Evolutionary conservation across 2,329 filamentous ascomycete genomes (phyloP).

Genomic region (Alternaria sp.): DNA sequence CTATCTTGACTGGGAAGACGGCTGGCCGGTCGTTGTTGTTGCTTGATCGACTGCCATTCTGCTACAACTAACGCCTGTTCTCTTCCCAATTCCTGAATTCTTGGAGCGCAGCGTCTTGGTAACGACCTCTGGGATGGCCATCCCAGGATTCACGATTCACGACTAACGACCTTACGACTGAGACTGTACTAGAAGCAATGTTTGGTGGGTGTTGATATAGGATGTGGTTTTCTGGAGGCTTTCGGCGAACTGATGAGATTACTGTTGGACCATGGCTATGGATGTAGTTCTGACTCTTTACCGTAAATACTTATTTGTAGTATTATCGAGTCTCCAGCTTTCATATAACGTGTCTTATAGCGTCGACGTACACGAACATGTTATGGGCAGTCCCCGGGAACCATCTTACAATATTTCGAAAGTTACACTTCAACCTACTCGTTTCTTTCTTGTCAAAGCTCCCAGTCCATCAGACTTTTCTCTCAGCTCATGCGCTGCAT

Average conservation of each 20-base stretch:
- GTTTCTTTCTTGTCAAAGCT: background rate
- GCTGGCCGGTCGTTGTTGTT: conserved; percentile 36
- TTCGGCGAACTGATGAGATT: background rate
- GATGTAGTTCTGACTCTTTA: background rate
- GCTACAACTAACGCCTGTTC: background rate
- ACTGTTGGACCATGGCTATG: background rate
- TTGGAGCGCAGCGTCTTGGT: background rate
- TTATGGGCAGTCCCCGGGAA: background rate
- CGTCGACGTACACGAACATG: no score
- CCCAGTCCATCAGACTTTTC: background rate
- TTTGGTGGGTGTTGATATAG: background rate
- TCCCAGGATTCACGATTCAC: background rate
- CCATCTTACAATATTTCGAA: background rate
- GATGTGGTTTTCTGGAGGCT: background rate
- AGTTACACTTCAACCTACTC: background rate
- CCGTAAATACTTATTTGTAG: background rate
- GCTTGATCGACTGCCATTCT: background rate
- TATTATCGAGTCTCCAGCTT: background rate
- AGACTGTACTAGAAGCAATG: background rate
- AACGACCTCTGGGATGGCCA: background rate
- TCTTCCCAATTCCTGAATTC: background rate
- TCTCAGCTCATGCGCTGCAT: background rate
- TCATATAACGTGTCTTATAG: background rate
- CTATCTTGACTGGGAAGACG: conserved; percentile 34
- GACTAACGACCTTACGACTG: background rate